Conservation (phyloP, 805 yeast genomes). For the Teunomyces pallodes region DNA sequence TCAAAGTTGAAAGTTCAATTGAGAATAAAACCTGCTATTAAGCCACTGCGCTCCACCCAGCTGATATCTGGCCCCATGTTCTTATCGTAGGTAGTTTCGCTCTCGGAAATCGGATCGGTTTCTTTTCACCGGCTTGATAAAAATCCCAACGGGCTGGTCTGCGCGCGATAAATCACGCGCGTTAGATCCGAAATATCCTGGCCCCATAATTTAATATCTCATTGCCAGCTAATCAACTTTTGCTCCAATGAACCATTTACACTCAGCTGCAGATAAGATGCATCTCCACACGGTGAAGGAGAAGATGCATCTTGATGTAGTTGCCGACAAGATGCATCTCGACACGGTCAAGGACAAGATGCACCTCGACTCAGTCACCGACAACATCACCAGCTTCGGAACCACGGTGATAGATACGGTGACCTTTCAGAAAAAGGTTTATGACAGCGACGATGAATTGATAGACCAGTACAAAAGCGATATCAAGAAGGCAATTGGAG, state of each 20-base stretch:
- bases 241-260: background rate
- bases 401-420: constrained; percentile 9
- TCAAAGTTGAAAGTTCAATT: no score
- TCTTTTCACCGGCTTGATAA: no score
- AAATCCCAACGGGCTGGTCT: background rate
- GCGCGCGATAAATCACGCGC: constrained; percentile 3
- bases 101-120: no score
- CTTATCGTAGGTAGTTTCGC: no score
- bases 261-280: constrained; percentile 2
- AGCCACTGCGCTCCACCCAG: no score
- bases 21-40: no score
- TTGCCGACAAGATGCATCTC: background rate
- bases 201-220: background rate
- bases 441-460: constrained; percentile 19
- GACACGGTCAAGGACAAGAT: background rate
- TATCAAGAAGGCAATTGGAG: constrained; percentile 29
- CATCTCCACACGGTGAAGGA: background rate
- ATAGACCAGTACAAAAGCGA: constrained; percentile 13
- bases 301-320: background rate
- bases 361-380: constrained; percentile 5
- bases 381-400: constrained; percentile 10
- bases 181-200: constrained; percentile 2
- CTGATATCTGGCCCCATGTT: no score
- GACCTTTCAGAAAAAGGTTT: constrained; percentile 1
- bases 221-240: background rate